phyloP scores from a whole-genome alignment of 306 rosid species.

The Oemleria cerasiformis region DNA sequence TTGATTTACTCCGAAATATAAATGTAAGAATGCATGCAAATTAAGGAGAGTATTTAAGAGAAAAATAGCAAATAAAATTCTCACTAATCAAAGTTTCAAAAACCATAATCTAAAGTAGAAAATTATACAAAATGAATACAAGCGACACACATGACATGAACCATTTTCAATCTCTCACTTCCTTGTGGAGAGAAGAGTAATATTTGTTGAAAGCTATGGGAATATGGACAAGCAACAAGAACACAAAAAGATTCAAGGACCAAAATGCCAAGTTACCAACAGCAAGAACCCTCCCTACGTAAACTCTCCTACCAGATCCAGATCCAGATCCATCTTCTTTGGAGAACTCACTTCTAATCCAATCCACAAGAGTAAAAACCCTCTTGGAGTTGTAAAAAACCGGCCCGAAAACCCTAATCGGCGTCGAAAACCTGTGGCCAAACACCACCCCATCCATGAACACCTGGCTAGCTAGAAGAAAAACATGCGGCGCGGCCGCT shows the following conservation, averaged over 20 bases:
- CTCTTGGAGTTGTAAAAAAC: slow-evolving; percentile 66
- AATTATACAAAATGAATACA: no score
- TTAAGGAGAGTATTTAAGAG: no score
- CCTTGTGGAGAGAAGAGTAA: slow-evolving; percentile 32
- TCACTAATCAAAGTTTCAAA: no score
- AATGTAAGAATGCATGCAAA: no score
- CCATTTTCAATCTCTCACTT: neutral
- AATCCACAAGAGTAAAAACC: slow-evolving; percentile 58
- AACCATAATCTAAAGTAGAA: no score
- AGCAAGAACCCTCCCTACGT: slow-evolving; percentile 63
- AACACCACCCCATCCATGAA: slow-evolving; percentile 78
- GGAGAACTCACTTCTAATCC: slow-evolving; percentile 66
- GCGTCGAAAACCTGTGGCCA: slow-evolving; percentile 50
- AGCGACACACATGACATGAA: no score
- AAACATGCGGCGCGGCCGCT: slow-evolving; percentile 78
- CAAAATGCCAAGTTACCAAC: slow-evolving; percentile 77
- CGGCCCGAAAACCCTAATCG: slow-evolving; percentile 72
- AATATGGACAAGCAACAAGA: slow-evolving; percentile 77
- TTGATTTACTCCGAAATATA: no score
- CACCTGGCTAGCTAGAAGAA: slow-evolving; percentile 70
- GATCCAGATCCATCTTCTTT: slow-evolving; percentile 34
- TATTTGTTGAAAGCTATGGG: slow-evolving; percentile 67
- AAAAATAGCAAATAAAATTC: no score
- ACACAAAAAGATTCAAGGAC: slow-evolving; percentile 80
- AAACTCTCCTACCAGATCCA: slow-evolving; percentile 44